phyloP scores from a whole-genome alignment of 2,329 filamentous ascomycete species.

The Zalaria obscura region DNA sequence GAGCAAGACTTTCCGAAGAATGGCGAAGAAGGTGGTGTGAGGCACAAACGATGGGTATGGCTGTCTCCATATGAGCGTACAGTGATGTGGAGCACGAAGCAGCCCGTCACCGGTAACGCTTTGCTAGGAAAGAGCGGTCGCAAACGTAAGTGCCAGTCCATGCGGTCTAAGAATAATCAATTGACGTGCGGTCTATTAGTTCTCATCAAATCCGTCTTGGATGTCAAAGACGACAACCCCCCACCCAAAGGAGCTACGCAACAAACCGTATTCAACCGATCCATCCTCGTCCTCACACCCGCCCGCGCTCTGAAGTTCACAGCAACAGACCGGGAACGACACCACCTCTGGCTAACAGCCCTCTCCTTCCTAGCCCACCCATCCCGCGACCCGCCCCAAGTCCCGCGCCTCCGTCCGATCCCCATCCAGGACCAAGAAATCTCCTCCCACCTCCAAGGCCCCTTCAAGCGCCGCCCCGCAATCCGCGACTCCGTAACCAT shows the following conservation, averaged over 20 bases:
- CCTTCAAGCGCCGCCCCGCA: conserved; percentile 11
- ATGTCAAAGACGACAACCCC: conserved; percentile 89
- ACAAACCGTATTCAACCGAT: conserved; percentile 58
- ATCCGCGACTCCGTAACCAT: conserved; percentile 85
- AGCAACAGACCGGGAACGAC: conserved; percentile 64
- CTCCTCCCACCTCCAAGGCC: conserved; percentile 15
- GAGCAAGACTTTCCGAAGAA: conserved; percentile 38
- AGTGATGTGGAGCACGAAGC: conserved; percentile 97
- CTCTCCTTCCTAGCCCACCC: conserved; percentile 91
- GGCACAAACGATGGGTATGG: conserved; percentile 98
- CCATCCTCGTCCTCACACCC: conserved; percentile 87
- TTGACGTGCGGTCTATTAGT: conserved; percentile 38
- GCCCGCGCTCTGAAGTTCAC: conserved; percentile 93
- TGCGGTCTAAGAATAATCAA: conserved; percentile 2
- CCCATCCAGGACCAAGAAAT: conserved; percentile 12
- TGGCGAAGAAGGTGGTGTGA: conserved; percentile 44
- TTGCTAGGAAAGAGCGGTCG: conserved; percentile 88
- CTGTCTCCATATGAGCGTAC: conserved; percentile 89
- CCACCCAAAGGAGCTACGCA: conserved; percentile 53
- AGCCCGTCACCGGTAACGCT: conserved; percentile 75
- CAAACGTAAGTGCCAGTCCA: conserved; percentile 55
- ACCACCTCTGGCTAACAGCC: conserved; percentile 89
- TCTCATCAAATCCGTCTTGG: conserved; percentile 85
- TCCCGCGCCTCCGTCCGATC: conserved; percentile 17
- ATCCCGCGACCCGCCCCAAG: conserved; percentile 53